Evolutionary conservation across 805 yeast species (phyloP), one percentile per base, ranked within the genome.

Genomic region (Dipodascus geniculatus): DNA sequence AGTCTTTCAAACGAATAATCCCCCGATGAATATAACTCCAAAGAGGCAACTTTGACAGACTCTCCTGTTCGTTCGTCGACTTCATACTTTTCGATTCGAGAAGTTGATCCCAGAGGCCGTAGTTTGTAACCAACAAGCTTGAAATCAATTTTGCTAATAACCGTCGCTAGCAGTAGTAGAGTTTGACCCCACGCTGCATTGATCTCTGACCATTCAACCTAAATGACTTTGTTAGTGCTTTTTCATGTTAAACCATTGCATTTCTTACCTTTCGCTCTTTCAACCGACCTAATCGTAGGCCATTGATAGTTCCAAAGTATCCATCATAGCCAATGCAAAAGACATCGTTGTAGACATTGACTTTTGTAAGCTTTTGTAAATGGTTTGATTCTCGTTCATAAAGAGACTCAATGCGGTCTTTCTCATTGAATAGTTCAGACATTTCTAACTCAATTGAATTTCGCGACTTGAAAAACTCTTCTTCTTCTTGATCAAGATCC

Each of bases 141-240:
- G 23, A 87, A 65, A 6, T 78, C 73, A 28, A 88, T 71, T 48
- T 82, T 73, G 11, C 78, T 71, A 1, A 78, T 68, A 2, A 89
- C 74, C 1, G 91, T 86, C 0, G 83, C 75, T 28, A 90, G 64
- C 19, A 91, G 67, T 11, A 88, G 68, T 1, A 87, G 77, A 1
- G 90, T 70, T 59, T 90, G 96, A 0, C 98, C 98, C 61, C 90
- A 69, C 0, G 95, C 96, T 1, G 95, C 93, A 64, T 89, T 90
- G 48, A 88, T 83, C 61, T 90, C 98, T 53, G 87, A 80, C 95
- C 96, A 88, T 1, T 95, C 84, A 0, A 90, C 49, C 49, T 47
- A n/a, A 8, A 57, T 31, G 6, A n/a, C n/a, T n/a, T n/a, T n/a
- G n/a, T n/a, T n/a, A n/a, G n/a, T n/a, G n/a, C n/a, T n/a, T n/a